Evolutionary conservation across 768 basidiomycete genomes (phyloP), one percentile per base, ranked within the genome.

Genomic region (Boletus barrowsii): DNA sequence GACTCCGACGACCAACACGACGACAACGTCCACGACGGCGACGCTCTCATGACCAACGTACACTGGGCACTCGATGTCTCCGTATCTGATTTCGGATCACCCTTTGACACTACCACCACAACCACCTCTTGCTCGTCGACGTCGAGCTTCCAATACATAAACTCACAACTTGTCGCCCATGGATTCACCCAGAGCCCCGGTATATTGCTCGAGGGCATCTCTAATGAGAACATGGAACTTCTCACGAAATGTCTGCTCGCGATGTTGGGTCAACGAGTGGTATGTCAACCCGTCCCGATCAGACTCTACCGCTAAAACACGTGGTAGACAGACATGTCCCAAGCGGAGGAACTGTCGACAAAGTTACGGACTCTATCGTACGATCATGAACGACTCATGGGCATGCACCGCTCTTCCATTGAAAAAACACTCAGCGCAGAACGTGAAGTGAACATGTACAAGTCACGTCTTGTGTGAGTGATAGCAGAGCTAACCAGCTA

Each of bases 141-240:
- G 1, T 87, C 87, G 4, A 87, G 80, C 54, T 68, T 90, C 24
- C 85, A 90, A 53, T 92, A 88, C 64, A 78, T 93, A 64, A 93
- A 92, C 64, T 75, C 86, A 18, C 92, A 94, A 60, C 80, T 94
- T 7, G 71, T 90, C 45, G 86, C 91, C 3, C 91, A 93, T 72
- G 92, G 92, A 9, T 93, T 88, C 60, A 71, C 79, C 2, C 63
- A 80, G 10, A 63, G 77, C 1, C 83, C 85, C 0, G 90, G 91
- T 0, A 70, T 93, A 18, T 82, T 76, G 13, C 73, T 93, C 36
- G 87, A 88, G 0, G 86, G 87, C 0, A 69, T 87, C 13, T 76
- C 81, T 0, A 76, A 76, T 45, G 66, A 76, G 4, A 78, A 87
- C 33, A 75, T 78, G 17, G 83, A 87, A 18, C 72, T 72, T 22